These are phyloP conservation scores for Fusarium robinianum DNA, from an alignment of 2,329 filamentous ascomycete species.

Conservation along the genomic window DNA sequence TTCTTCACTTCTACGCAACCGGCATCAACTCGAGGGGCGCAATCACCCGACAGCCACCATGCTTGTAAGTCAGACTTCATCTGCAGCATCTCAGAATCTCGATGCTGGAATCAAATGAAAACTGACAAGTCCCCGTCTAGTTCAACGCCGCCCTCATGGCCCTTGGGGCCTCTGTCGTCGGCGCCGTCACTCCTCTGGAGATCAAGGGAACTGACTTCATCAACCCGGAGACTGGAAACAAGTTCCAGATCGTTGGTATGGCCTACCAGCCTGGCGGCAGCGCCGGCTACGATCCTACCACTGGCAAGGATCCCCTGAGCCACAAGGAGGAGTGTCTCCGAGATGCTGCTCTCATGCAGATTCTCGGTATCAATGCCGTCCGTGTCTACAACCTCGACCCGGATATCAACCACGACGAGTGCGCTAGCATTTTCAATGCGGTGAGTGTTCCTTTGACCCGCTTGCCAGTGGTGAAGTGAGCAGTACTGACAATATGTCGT, in stretches of 20 bases:
- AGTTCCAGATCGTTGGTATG: conserved; percentile 69
- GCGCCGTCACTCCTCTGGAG: conserved; percentile 61
- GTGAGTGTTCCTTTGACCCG: conserved; percentile 36
- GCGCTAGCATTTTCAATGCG: conserved; percentile 69
- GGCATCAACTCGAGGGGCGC: too few species aligned
- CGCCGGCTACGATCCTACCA: conserved; percentile 60
- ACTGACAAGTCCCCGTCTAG: conserved; percentile 30
- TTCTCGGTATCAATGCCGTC: conserved; percentile 67
- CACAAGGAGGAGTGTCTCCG: conserved; percentile 62
- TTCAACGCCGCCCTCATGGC: conserved; percentile 55
- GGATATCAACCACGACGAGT: conserved; percentile 67
- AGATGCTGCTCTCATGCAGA: conserved; percentile 69
- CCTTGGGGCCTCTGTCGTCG: conserved; percentile 56
- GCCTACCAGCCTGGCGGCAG: conserved; percentile 72
- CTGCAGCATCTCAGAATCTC: not conserved
- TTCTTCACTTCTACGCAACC: too few species aligned
- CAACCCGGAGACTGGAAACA: conserved; percentile 60
- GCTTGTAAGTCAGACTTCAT: conserved; percentile 32
- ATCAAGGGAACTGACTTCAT: conserved; percentile 63
- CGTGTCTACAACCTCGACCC: conserved; percentile 73
- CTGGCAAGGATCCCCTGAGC: conserved; percentile 63
- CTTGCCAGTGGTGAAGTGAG: too few species aligned
- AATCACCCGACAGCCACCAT: conserved; percentile 23
- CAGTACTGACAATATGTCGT: conserved; percentile 4
- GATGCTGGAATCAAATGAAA: not conserved